Base-by-base conservation (phyloP, 768 basidiomycete species). In the Ramaria rubella region DNA sequence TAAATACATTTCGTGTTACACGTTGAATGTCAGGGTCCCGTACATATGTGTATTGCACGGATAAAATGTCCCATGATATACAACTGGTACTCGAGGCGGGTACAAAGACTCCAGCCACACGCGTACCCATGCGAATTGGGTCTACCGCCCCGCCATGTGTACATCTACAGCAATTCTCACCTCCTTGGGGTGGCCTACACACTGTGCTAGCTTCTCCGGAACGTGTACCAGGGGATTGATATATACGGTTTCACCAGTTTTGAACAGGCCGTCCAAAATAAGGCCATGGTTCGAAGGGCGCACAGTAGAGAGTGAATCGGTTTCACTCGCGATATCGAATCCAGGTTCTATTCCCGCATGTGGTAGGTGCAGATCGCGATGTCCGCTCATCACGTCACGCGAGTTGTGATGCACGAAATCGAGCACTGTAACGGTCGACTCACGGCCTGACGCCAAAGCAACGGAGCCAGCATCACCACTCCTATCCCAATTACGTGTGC, bases 381-480 rank as follows among this genome's bases (percentile, higher is more conserved):
- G 23, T 48, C 46, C 46, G 17, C 5, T 26, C 5, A 26, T 11
- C n/a, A 26, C n/a, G 46, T 48, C 46, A 24, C 46, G 46, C 17
- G 46, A 48, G 46, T 48, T 48, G 46, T 30, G 46, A 17, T 48
- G 46, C n/a, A 48, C 46, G n/a, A 48, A 48, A 30, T 48, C 46
- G n/a, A 48, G 46, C 3, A 48, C 46, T 17, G 23, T 26, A 14
- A 48, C 23, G 8, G n/a, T 17, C 23, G 40, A 42, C 9, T 8
- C 40, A 19, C 40, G 40, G n/a, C n/a, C 40, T 8, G 14, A 17
- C 8, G 11, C 40, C 40, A 17, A 42, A n/a, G 40, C 40, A 8
- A 26, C n/a, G 11, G 36, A 38, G 36, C 36, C 36, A 11, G 11
- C 36, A 11, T n/a, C 5, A 30, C 26, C 23, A 14, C 7, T 27